Evolutionary conservation across 2,329 filamentous ascomycete species (phyloP).

Genomic region (Chaetoscypha palmicola): DNA sequence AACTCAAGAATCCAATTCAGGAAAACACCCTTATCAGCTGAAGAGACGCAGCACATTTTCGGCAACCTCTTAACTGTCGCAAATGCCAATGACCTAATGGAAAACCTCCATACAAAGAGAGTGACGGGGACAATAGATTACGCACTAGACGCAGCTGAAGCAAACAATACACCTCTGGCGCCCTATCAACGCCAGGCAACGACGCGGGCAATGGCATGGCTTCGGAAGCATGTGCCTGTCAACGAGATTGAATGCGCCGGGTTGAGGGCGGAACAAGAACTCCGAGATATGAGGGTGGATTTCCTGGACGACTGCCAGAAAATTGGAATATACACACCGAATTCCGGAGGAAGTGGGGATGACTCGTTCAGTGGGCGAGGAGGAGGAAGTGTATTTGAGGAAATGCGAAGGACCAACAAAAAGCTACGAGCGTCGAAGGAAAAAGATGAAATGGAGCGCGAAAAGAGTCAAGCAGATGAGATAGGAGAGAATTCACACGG

Average conservation of each 20-base stretch:
- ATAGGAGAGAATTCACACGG: not conserved
- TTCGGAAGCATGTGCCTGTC: slow-evolving; percentile 48
- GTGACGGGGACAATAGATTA: slow-evolving; percentile 59
- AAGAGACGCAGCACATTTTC: slow-evolving; percentile 44
- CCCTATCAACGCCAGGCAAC: slow-evolving; percentile 33
- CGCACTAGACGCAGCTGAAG: slow-evolving; percentile 51
- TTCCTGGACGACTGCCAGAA: slow-evolving; percentile 27
- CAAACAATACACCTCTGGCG: slow-evolving; percentile 9
- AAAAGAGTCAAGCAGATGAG: not conserved
- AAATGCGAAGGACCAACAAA: no score
- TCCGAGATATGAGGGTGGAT: slow-evolving; percentile 43
- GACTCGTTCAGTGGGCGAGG: not conserved
- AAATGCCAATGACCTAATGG: slow-evolving; percentile 47
- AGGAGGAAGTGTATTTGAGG: not conserved
- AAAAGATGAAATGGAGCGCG: not conserved
- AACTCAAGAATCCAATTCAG: slow-evolving; percentile 48
- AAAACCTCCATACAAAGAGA: slow-evolving; percentile 54
- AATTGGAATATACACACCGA: slow-evolving; percentile 24
- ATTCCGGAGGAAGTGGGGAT: not conserved
- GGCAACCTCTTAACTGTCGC: slow-evolving; percentile 39
- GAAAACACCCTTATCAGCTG: slow-evolving; percentile 40
- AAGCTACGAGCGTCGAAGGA: not conserved
- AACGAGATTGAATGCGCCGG: slow-evolving; percentile 56
- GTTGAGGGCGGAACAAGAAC: slow-evolving; percentile 55
- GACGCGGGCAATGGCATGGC: slow-evolving; percentile 44